These are phyloP conservation scores for Cyamopsis tetragonoloba DNA, from an alignment of 306 rosid species.

Conservation along the genomic window DNA sequence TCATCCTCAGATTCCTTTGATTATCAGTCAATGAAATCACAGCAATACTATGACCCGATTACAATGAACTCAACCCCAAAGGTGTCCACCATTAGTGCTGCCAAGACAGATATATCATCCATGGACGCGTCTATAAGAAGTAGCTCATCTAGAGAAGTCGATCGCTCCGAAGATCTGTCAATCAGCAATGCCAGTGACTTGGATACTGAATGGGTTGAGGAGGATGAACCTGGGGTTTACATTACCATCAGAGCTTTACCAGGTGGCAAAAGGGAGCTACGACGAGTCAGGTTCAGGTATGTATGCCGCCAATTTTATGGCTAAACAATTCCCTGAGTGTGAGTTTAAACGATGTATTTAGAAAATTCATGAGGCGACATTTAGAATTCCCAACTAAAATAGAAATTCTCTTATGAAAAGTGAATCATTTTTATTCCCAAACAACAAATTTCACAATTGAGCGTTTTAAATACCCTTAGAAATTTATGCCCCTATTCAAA, in stretches of 20 bases:
- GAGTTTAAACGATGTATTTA: background rate
- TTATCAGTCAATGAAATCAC: slow-evolving; percentile 43
- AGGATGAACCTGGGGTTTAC: slow-evolving; percentile 63
- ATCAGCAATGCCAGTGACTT: slow-evolving; percentile 57
- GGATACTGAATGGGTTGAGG: slow-evolving; percentile 58
- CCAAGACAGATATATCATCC: slow-evolving; percentile 60
- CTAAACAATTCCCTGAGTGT: background rate
- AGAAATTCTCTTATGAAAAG: too few species aligned
- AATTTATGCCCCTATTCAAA: too few species aligned
- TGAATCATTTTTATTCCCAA: too few species aligned
- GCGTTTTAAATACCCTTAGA: too few species aligned
- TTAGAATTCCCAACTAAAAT: too few species aligned
- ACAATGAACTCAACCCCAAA: slow-evolving; percentile 55
- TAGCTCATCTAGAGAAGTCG: slow-evolving; percentile 60
- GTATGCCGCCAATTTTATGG: background rate
- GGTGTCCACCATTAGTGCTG: slow-evolving; percentile 53
- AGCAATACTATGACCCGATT: slow-evolving; percentile 34
- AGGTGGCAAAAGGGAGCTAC: slow-evolving; percentile 56
- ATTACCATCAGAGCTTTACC: slow-evolving; percentile 55
- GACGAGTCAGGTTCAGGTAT: slow-evolving; percentile 65
- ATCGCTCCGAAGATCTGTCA: slow-evolving; percentile 49
- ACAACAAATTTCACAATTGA: too few species aligned
- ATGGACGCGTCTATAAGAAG: slow-evolving; percentile 60
- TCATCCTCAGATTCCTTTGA: slow-evolving; percentile 61
- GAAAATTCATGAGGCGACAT: too few species aligned